A percentile compares a stretch with the other conserved stretches of the same genome.
phyloP scores from a whole-genome alignment of 139 green algal species.

The Coelastrella sp. region DNA sequence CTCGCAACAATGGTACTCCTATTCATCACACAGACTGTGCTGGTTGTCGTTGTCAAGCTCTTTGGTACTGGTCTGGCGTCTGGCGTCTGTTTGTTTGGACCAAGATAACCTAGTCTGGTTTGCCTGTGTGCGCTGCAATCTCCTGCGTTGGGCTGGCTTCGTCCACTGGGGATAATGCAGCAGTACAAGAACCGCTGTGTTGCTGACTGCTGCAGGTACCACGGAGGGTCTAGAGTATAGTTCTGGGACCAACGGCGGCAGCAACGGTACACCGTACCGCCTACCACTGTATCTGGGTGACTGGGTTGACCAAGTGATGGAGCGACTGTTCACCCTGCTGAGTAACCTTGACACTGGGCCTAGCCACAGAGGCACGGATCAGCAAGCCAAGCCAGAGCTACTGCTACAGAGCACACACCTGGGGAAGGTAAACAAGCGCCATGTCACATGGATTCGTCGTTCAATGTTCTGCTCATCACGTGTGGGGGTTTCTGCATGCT shows the following conservation, averaged over 20 bases:
- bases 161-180: too few species aligned
- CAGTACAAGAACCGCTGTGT: background rate
- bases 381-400: conserved; percentile 45
- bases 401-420: conserved; percentile 48
- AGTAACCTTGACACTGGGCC: conserved; percentile 80
- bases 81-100: too few species aligned
- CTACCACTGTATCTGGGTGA: conserved; percentile 76
- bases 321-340: conserved; percentile 77
- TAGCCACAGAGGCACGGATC: conserved; percentile 56
- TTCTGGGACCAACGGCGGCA: background rate
- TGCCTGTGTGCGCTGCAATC: background rate
- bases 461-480: background rate
- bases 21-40: too few species aligned
- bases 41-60: too few species aligned
- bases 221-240: conserved; percentile 7
- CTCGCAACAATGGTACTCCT: too few species aligned
- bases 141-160: too few species aligned
- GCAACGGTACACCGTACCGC: background rate
- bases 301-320: conserved; percentile 85
- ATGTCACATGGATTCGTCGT: background rate
- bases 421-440: conserved; percentile 18
- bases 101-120: too few species aligned
- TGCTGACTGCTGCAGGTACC: background rate
- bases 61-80: too few species aligned
- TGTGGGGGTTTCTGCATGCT: background rate